Percentiles rank a stretch among this genome's conserved stretches.
phyloP scores from a whole-genome alignment of 2,329 filamentous ascomycete species.

The Pseudophaeomoniella oleicola region DNA sequence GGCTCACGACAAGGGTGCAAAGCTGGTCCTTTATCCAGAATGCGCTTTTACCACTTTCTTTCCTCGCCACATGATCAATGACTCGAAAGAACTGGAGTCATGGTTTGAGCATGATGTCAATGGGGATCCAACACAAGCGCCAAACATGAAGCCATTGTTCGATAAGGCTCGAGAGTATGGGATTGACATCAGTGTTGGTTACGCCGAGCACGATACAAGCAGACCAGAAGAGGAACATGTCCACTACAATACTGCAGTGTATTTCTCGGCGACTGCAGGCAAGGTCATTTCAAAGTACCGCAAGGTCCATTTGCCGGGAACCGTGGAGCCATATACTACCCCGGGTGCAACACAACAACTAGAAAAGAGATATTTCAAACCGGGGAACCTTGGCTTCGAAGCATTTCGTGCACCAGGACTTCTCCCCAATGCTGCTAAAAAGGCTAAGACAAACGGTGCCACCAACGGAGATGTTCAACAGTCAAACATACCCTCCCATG shows the following conservation, averaged over 20 bases:
- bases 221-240: constrained; percentile 17
- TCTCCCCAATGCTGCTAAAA: constrained; percentile 21
- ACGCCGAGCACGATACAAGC: constrained; percentile 24
- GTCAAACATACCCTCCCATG: constrained; percentile 3
- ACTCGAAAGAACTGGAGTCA: constrained; percentile 27
- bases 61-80: constrained; percentile 34
- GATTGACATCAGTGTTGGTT: constrained; percentile 39
- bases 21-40: constrained; percentile 40
- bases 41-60: constrained; percentile 44
- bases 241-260: constrained; percentile 37
- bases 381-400: constrained; percentile 37
- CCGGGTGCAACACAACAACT: constrained; percentile 37
- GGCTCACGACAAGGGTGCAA: constrained; percentile 29
- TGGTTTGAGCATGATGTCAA: constrained; percentile 35
- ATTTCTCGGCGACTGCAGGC: constrained; percentile 31
- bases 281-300: constrained; percentile 37
- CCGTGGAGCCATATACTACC: constrained; percentile 34
- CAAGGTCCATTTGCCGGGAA: constrained; percentile 41
- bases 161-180: constrained; percentile 29
- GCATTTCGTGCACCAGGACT: constrained; percentile 38
- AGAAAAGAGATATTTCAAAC: constrained; percentile 40
- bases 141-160: constrained; percentile 34
- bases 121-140: constrained; percentile 23
- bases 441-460: constrained; percentile 12
- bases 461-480: constrained; percentile 13